Evolutionary conservation across 805 yeast species (phyloP).

Genomic region (Metschnikowia baotianmanensis): DNA sequence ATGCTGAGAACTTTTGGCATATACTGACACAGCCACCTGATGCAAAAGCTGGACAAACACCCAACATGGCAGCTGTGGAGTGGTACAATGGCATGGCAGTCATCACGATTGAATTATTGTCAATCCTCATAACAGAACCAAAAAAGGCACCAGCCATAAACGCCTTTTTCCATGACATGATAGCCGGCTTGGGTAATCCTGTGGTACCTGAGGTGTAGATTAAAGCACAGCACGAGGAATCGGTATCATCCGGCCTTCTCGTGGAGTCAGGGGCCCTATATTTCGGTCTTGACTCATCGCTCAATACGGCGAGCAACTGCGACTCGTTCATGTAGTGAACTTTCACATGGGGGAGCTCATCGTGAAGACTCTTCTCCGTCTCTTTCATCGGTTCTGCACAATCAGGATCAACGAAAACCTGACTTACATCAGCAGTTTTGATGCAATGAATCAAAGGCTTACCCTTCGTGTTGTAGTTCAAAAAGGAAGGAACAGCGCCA

Average conservation of each 20-base stretch:
- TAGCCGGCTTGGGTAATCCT: constrained; percentile 91
- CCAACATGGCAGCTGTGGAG: constrained; percentile 88
- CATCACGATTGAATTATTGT: constrained; percentile 56
- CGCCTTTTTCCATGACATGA: constrained; percentile 87
- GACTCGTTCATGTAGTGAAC: constrained; percentile 53
- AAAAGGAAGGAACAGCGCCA: constrained; percentile 85
- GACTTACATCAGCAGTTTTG: constrained; percentile 58
- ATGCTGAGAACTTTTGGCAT: constrained; percentile 77
- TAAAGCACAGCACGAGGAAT: constrained; percentile 63
- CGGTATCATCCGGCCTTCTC: constrained; percentile 58
- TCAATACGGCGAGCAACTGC: constrained; percentile 42
- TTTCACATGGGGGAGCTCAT: constrained; percentile 35
- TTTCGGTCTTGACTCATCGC: constrained; percentile 41
- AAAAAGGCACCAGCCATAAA: constrained; percentile 68
- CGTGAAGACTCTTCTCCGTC: constrained; percentile 42
- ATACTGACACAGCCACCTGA: constrained; percentile 76
- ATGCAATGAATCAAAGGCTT: constrained; percentile 78
- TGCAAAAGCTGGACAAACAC: constrained; percentile 63
- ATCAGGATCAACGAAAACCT: constrained; percentile 73
- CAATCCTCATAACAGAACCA: constrained; percentile 63
- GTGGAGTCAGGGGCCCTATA: constrained; percentile 54
- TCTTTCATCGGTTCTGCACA: constrained; percentile 52
- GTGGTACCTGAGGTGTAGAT: constrained; percentile 95
- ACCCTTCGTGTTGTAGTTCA: constrained; percentile 77
- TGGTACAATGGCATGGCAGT: constrained; percentile 96